Percentiles rank a stretch among this genome's conserved stretches.
phyloP scores from a whole-genome alignment of 179 eudicot species.

The Actinidia arguta region DNA sequence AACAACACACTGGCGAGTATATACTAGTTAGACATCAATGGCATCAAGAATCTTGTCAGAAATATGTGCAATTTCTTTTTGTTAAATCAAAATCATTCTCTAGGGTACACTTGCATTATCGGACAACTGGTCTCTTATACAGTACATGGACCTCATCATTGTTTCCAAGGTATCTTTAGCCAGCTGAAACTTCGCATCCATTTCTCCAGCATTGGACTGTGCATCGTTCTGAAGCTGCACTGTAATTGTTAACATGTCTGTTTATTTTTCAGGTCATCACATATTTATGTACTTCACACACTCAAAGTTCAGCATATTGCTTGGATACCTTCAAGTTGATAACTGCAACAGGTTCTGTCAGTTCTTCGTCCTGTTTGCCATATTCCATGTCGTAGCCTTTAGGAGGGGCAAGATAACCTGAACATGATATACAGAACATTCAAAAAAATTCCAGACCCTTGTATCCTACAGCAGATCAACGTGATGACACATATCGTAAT shows the following conservation, averaged over 20 bases:
- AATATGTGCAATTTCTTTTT: not conserved
- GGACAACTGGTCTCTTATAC: constrained; percentile 42
- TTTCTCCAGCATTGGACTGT: constrained; percentile 32
- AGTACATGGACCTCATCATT: constrained; percentile 52
- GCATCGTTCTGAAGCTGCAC: constrained; percentile 44
- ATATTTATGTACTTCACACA: not conserved
- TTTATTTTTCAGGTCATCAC: no score
- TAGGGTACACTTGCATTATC: constrained; percentile 34
- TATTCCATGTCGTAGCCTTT: constrained; percentile 48
- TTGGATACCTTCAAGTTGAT: constrained; percentile 41
- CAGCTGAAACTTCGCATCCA: constrained; percentile 46
- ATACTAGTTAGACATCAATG: no score
- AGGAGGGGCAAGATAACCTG: constrained; percentile 39
- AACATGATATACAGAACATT: not conserved
- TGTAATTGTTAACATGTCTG: no score
- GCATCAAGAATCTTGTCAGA: not conserved
- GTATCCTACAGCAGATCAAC: not conserved
- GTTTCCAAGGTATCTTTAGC: constrained; percentile 48
- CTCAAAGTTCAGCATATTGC: not conserved
- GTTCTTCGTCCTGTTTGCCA: constrained; percentile 33
- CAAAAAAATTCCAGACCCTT: not conserved
- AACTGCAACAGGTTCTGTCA: constrained; percentile 39
- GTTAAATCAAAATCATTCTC: not conserved
- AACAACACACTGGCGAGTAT: no score
- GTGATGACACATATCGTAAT: not conserved